These are phyloP conservation scores for Trichothecium roseum DNA, from an alignment of 2,329 filamentous ascomycete genomes.

Conservation along the genomic window DNA sequence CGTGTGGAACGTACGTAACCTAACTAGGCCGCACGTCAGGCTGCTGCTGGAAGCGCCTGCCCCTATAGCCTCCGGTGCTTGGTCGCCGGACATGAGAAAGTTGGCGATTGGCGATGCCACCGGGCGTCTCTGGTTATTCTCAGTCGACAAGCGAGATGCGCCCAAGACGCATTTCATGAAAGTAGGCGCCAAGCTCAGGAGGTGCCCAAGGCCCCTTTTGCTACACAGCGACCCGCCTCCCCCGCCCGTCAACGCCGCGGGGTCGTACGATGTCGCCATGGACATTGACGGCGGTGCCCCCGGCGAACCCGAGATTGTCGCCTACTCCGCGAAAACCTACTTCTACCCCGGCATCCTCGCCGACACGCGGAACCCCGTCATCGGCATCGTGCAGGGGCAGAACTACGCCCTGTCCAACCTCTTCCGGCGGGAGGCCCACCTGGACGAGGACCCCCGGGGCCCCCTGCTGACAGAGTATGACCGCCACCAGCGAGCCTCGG, in stretches of 20 bases:
- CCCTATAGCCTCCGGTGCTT: conserved; percentile 47
- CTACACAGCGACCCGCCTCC: conserved; percentile 39
- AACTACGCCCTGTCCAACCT: conserved; percentile 35
- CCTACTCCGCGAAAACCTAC: conserved; percentile 13
- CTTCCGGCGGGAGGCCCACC: conserved; percentile 38
- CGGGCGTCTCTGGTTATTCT: conserved; percentile 47
- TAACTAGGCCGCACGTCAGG: conserved; percentile 33
- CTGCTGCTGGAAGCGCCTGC: conserved; percentile 43
- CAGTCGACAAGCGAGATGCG: conserved; percentile 33
- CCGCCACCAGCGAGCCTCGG: conserved; percentile 24
- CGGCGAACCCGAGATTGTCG: conserved; percentile 8
- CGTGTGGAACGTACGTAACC: conserved; percentile 48
- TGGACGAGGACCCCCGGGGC: conserved; percentile 26
- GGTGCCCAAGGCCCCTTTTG: conserved; percentile 31
- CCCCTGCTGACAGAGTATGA: conserved; percentile 36
- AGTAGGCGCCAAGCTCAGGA: too few species aligned
- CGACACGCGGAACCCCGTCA: conserved; percentile 30
- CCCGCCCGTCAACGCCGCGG: conserved; percentile 16
- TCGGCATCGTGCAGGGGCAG: conserved; percentile 47
- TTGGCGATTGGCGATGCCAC: conserved; percentile 51
- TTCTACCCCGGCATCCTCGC: conserved; percentile 29
- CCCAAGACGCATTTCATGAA: conserved; percentile 21
- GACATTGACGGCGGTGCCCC: conserved; percentile 5
- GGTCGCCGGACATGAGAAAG: conserved; percentile 44
- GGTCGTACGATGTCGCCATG: conserved; percentile 10